Conservation (phyloP, 352 stramenopile species). For the Thraustochytrium sp. region DNA sequence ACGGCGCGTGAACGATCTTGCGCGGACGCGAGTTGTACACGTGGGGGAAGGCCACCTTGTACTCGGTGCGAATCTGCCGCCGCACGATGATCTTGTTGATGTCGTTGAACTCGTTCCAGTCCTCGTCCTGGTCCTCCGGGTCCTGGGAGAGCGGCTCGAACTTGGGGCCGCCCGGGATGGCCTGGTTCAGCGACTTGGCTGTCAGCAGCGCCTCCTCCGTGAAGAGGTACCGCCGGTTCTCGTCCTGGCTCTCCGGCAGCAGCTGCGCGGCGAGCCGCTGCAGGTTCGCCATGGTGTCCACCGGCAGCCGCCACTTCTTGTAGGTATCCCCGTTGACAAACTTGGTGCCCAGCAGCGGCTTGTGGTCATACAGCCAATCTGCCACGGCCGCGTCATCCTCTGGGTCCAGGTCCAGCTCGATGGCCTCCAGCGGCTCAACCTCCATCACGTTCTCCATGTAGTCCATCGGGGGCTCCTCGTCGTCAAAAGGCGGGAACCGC, state of each 20-base stretch:
- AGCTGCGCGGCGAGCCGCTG: conserved; percentile 93
- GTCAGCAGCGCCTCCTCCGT: conserved; percentile 97
- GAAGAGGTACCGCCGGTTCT: conserved; percentile 89
- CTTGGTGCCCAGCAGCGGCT: conserved; percentile 77
- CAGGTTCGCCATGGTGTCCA: conserved; percentile 95
- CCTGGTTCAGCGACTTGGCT: conserved; percentile 98
- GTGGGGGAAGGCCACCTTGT: conserved; percentile 97
- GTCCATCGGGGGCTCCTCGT: conserved; percentile 95
- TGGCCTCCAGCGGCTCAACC: conserved; percentile 81
- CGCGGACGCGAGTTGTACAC: conserved; percentile 97
- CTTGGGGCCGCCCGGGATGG: conserved; percentile 97
- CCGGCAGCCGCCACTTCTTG: conserved; percentile 89
- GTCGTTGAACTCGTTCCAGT: conserved; percentile 99
- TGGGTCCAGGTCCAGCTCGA: conserved; percentile 84
- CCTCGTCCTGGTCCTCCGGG: conserved; percentile 91
- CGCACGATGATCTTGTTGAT: conserved; percentile 99
- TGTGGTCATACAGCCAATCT: conserved; percentile 98
- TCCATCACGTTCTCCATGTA: conserved; percentile 94
- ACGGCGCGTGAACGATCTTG: conserved; percentile 86
- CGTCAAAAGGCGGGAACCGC: conserved; percentile 99
- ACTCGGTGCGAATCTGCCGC: conserved; percentile 96
- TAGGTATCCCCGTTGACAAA: conserved; percentile 97
- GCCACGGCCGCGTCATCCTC: conserved; percentile 87
- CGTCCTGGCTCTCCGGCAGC: conserved; percentile 92
- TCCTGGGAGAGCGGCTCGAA: conserved; percentile 99